Base-by-base conservation (phyloP, 129 eudicot species). In the Scalesia atractyloides region DNA sequence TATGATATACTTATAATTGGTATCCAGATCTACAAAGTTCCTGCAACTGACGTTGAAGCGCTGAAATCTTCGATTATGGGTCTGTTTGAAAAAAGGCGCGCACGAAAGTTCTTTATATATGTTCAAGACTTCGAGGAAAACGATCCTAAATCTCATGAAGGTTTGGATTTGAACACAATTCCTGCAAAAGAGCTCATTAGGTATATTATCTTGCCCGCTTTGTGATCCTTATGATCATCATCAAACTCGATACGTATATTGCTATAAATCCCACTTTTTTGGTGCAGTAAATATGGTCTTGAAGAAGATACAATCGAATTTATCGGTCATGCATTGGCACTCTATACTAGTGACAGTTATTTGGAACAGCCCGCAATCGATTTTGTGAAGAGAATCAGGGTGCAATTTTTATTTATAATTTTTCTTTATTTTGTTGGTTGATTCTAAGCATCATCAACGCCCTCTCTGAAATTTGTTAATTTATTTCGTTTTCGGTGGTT, bases 251-350 rank as follows among this genome's bases (percentile, higher is more conserved):
- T 59, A 26, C 41, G 4, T 19, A 58, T 22, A 12, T 14, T 13
- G 39, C 9, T 14, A 57, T 33, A 58, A 7, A 19, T 47, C 22
- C 30, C n/a, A 15, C 11, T 68, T 22, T 22, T 63, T 36, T 61
- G 58, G 17, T 82, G 86, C 87, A 92, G 96, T 61, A 92, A 89
- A 82, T 92, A 92, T 82, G 98, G 95, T 71, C 95, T 92, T 69
- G 98, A 92, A 74, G 98, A 89, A 60, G 88, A 92, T 79, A 92
- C 98, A 36, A 66, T 92, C 75, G 98, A 92, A 61, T 92, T 92
- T 74, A 89, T 92, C 57, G 95, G 98, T 47, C 98, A 92, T 85
- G 96, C 98, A n/a, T 70, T 87, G 75, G 98, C 98, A 22, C 98
- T 92, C 24, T 80, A 85, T 62, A 77, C 63, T n/a, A 81, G 81